Base-by-base conservation (phyloP, 1,284 basidiomycete genomes). In the Apiotrichum sp. region DNA sequence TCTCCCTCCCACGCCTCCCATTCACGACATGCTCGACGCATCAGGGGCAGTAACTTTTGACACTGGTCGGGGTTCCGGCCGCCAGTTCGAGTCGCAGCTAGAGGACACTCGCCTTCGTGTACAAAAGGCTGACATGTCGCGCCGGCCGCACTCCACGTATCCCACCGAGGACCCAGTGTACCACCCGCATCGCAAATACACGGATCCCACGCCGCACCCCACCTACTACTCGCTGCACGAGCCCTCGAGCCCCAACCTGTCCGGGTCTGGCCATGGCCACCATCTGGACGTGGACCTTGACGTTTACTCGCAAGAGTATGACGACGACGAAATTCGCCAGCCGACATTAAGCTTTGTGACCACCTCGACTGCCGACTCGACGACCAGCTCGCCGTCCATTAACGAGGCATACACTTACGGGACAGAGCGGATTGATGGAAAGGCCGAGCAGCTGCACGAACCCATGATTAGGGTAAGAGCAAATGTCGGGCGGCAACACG, bases 271-370 rank as follows among this genome's bases (percentile, higher is more conserved):
- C 3, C 66, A 66, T 2, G 45, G 46, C 3, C 66, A 66, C 16
- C 62, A 66, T 36, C 65, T 72, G 13, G 70, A 71, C 34, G 70
- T 73, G 13, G 72, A 72, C 35, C 62, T 73, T 29, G 71, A 73
- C 47, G 65, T 69, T 8, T 72, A 72, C 50, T 68, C 70, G 35
- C 51, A 55, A 33, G 49, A 65, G 55, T 41, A 59, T 13, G 69
- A 69, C 36, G 68, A 67, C 45, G 63, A 48, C 36, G 67, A 65
- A 22, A 43, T 56, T 39, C 61, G 67, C 29, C 71, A 71, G 49
- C 72, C 73, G 0, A 70, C 71, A 4, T 56, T 75, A 48, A 75
- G 73, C 55, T 72, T 74, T 53, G 66, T 70, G 29, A 75, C 73
- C 2, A 65, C 70, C 13, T 75, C 73, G 13, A 74, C 73, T 0